Percentiles rank a stretch among this genome's conserved stretches.
These are phyloP conservation scores for Hyphodiscus hymeniophilus DNA, from an alignment of 495 filamentous ascomycete species.

Conservation along the genomic window DNA sequence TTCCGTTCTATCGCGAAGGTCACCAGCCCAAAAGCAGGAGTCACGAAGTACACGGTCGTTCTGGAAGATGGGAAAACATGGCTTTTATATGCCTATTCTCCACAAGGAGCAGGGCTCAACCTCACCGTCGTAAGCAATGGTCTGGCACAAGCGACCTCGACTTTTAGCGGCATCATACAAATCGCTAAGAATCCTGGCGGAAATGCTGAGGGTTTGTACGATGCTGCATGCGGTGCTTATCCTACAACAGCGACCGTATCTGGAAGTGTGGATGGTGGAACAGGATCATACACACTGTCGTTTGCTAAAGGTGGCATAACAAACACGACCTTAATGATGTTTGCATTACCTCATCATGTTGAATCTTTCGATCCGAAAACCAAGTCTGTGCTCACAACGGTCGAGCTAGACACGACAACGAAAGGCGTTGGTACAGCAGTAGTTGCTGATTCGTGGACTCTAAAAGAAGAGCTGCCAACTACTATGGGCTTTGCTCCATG, in stretches of 20 bases:
- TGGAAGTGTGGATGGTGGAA: slow-evolving; percentile 48
- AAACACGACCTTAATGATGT: slow-evolving; percentile 63
- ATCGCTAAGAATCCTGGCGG: slow-evolving; percentile 61
- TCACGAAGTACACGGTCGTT: slow-evolving; percentile 69
- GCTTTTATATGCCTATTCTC: slow-evolving; percentile 70
- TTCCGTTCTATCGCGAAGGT: slow-evolving; percentile 60
- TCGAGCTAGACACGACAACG: slow-evolving; percentile 71
- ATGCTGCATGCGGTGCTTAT: slow-evolving; percentile 69
- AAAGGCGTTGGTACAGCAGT: slow-evolving; percentile 76
- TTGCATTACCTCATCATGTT: slow-evolving; percentile 80
- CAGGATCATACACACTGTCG: slow-evolving; percentile 62
- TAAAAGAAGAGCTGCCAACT: slow-evolving; percentile 71
- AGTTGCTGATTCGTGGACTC: slow-evolving; percentile 66
- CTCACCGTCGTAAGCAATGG: slow-evolving; percentile 39
- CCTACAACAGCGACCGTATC: slow-evolving; percentile 51
- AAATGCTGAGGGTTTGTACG: slow-evolving; percentile 56
- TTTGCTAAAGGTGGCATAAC: slow-evolving; percentile 61
- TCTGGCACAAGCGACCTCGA: slow-evolving; percentile 31
- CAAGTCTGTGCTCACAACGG: slow-evolving; percentile 38
- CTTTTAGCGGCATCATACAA: slow-evolving; percentile 66
- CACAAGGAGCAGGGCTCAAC: slow-evolving; percentile 32
- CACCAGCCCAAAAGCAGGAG: slow-evolving; percentile 46
- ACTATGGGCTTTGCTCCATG: slow-evolving; percentile 72
- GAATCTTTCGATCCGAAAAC: slow-evolving; percentile 61
- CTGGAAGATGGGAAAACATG: slow-evolving; percentile 69